Percentiles rank a stretch among this genome's conserved stretches.
Evolutionary conservation across 805 yeast genomes (phyloP).

Genomic region (Maudiozyma pseudohumilis): DNA sequence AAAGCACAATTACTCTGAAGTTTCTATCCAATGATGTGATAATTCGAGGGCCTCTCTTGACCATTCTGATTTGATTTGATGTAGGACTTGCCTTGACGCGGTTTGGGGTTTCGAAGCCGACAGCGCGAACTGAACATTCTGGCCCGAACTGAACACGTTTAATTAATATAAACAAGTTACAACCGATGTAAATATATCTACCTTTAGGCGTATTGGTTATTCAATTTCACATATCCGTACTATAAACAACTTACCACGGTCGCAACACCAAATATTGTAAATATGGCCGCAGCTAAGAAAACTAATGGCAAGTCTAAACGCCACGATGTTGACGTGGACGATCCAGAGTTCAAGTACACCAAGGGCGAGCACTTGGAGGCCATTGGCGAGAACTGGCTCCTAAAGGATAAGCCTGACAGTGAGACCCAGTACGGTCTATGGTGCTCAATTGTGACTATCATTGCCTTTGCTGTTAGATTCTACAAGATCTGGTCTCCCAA

Average conservation of each 20-base stretch:
- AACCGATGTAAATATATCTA: no score
- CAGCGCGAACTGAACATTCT: neutral
- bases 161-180: neutral
- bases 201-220: no score
- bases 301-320: constrained; percentile 3
- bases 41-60: neutral
- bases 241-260: no score
- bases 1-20: constrained; percentile 2
- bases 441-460: constrained; percentile 48
- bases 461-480: constrained; percentile 62
- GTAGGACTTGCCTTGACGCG: no score
- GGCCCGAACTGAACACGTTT: neutral
- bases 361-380: constrained; percentile 10
- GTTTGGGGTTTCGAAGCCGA: no score
- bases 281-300: constrained; percentile 7
- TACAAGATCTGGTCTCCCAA: constrained; percentile 52
- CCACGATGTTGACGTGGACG: constrained; percentile 15
- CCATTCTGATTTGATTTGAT: no score
- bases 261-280: neutral
- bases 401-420: constrained; percentile 15
- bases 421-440: constrained; percentile 33
- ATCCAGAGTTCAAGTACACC: constrained; percentile 20
- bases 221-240: no score
- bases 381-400: constrained; percentile 23
- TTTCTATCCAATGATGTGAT: neutral